These are phyloP conservation scores for Dryas drummondii DNA, from an alignment of 306 rosid species.

Conservation along the genomic window DNA sequence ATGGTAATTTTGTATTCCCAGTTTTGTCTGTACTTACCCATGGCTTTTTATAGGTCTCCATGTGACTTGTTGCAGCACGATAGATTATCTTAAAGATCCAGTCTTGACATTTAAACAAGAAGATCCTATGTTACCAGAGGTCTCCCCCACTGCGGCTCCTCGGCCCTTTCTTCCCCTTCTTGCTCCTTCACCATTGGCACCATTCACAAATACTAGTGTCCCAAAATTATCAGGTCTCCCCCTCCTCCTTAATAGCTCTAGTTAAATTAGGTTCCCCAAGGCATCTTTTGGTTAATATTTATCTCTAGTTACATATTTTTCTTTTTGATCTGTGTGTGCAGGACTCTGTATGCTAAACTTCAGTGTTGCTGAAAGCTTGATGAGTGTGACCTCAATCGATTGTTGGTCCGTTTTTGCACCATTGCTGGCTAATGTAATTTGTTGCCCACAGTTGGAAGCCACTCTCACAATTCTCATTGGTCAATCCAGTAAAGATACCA, in stretches of 20 bases:
- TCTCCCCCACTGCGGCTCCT: slow-evolving; percentile 69
- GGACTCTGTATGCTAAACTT: slow-evolving; percentile 81
- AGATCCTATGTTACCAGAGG: slow-evolving; percentile 52
- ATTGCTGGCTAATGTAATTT: slow-evolving; percentile 77
- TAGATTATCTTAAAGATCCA: slow-evolving; percentile 32
- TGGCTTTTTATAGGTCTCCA: slow-evolving; percentile 48
- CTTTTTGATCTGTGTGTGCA: slow-evolving; percentile 34
- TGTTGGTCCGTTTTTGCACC: slow-evolving; percentile 88
- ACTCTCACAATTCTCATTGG: slow-evolving; percentile 87
- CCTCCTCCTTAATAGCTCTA: background rate
- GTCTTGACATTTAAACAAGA: slow-evolving; percentile 31
- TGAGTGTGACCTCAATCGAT: slow-evolving; percentile 73
- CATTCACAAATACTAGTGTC: slow-evolving; percentile 67
- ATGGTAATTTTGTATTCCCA: background rate
- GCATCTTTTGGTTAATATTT: slow-evolving; percentile 6
- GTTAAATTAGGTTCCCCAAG: slow-evolving; percentile 15
- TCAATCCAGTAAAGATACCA: slow-evolving; percentile 72
- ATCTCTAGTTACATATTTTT: background rate
- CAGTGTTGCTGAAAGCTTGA: slow-evolving; percentile 69
- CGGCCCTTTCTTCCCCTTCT: slow-evolving; percentile 87
- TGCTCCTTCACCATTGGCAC: slow-evolving; percentile 89
- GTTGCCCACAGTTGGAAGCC: slow-evolving; percentile 97
- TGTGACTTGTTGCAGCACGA: slow-evolving; percentile 39
- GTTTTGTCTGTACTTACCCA: slow-evolving; percentile 11
- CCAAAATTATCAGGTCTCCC: slow-evolving; percentile 83